phyloP scores from a whole-genome alignment of 2,329 filamentous ascomycete genomes.

The Leptoxyphium fumago region DNA sequence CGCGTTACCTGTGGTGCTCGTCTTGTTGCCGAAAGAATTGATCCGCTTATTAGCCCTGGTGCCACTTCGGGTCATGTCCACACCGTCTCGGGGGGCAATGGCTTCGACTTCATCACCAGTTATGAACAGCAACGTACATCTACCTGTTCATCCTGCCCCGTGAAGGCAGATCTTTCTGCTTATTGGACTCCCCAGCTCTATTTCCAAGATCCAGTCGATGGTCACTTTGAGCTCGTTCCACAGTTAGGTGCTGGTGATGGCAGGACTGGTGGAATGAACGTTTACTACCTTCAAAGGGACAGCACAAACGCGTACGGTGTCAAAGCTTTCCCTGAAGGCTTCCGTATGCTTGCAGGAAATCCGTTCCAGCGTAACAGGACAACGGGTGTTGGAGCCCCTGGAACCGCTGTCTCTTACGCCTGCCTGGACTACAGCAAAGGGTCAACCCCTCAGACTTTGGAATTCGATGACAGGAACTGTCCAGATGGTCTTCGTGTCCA shows the following conservation, averaged over 20 bases:
- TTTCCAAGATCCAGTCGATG: constrained; percentile 20
- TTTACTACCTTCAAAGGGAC: constrained; percentile 51
- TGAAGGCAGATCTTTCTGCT: constrained; percentile 21
- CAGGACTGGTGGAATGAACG: constrained; percentile 45
- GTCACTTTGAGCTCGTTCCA: constrained; percentile 37
- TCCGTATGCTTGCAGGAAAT: constrained; percentile 59
- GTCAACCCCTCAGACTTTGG: constrained; percentile 21
- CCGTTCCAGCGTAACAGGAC: constrained; percentile 40
- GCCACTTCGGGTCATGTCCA: constrained; percentile 48
- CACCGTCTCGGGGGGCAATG: constrained; percentile 55
- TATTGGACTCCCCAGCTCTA: constrained; percentile 25
- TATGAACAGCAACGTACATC: constrained; percentile 46
- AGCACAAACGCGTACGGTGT: constrained; percentile 48
- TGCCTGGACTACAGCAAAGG: constrained; percentile 39
- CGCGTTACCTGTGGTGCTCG: constrained; percentile 53
- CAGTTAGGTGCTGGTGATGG: constrained; percentile 34
- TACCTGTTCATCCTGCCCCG: constrained; percentile 47
- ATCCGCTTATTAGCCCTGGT: constrained; percentile 55
- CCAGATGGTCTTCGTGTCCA: constrained; percentile 49
- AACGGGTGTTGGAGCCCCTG: constrained; percentile 24
- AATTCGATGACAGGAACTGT: constrained; percentile 46
- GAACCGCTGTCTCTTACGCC: constrained; percentile 40
- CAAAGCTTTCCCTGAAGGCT: constrained; percentile 52
- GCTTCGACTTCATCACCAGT: constrained; percentile 47
- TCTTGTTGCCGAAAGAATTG: constrained; percentile 44